Base-by-base conservation (phyloP, 352 stramenopile genomes). In the Aphanomyces euteiches region DNA sequence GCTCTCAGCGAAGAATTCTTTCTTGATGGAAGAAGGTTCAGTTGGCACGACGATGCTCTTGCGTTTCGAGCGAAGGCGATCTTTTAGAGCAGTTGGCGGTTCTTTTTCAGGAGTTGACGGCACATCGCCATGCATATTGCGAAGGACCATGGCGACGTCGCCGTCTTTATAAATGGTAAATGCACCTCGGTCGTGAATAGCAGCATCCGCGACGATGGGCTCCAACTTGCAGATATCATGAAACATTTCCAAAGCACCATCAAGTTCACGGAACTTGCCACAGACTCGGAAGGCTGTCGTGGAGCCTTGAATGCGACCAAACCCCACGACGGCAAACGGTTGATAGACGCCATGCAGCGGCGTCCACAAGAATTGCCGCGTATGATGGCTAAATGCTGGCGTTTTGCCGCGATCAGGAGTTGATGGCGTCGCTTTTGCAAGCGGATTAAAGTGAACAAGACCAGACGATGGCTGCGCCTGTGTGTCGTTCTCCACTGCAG, bases 91-190 rank as follows among this genome's bases (percentile, higher is more conserved):
- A 12, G 43, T n/a, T n/a, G 10, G 43, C 10, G 43, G 10, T n/a
- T 1, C 17, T 50, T 12, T 50, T 12, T 12, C 43, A n/a, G 43
- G 43, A 12, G 7, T 66, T 6, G 15, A 3, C 15, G 40, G 36
- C 12, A 12, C 17, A 34, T 38, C 57, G 38, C 57, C 17, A 15
- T 67, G 40, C 59, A 56, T 48, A 64, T 91, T 93, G 47, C 89
- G 81, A 36, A 93, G 73, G 0, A 72, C 75, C 86, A 93, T 90
- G 3, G 83, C 88, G 75, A 93, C 89, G 41, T 92, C 85, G 56
- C 88, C 83, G 56, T 93, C 85, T 56, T 93, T 93, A 77, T 90
- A 93, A 47, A 92, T 73, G 40, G 76, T 81, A 28, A 93, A 93
- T 10, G 75, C 77, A 37, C 78, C 81, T 8, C 74, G 80, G 66